Base-by-base conservation (phyloP, 2,329 filamentous ascomycete species). In the Fusarium torulosum region DNA sequence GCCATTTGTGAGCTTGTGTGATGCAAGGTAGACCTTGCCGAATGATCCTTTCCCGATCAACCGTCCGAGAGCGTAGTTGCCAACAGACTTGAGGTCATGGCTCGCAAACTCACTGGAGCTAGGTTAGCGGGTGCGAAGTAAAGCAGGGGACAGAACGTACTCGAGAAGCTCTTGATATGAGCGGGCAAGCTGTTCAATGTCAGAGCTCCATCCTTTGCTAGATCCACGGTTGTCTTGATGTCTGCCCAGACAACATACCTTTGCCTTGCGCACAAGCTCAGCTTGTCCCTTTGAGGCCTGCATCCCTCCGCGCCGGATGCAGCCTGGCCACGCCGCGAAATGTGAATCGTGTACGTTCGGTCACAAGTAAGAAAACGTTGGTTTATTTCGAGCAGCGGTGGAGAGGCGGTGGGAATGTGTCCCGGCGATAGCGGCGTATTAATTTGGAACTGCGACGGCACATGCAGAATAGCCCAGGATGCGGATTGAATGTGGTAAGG, bases 21-120 rank as follows among this genome's bases (percentile, higher is more conserved):
- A 89, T 59, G 95, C 96, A 60, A 99, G 86, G 79, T 99, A 99
- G 75, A 99, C 96, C 81, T 97, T 98, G 74, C 96, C 96, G 80
- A 99, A 99, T 67, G 94, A 97, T 59, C 96, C 96, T 78, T 98
- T 99, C 71, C 96, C 96, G 77, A 99, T 97, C 59, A 99, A 84
- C 61, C 90, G 90, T 44, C 96, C 96, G 58, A 99, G 86, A 35
- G 90, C 90, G 80, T 99, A 99, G 82, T 97, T 98, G 72, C 96
- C 96, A 63, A 99, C 96, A 54, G 90, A 93, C 75, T 91, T 91
- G 71, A 99, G 88, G 70, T 99, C 95, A 77, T 91, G 91, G 73
- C 92, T 93, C 63, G 93, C 91, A 83, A 99, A 99, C 81, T 98
- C 95, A 83, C 93, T 97, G 78, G 21, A 21, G 17, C 61, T 47